Conservation (phyloP, 495 filamentous ascomycete genomes). For the Beverwykella pulmonaria region DNA sequence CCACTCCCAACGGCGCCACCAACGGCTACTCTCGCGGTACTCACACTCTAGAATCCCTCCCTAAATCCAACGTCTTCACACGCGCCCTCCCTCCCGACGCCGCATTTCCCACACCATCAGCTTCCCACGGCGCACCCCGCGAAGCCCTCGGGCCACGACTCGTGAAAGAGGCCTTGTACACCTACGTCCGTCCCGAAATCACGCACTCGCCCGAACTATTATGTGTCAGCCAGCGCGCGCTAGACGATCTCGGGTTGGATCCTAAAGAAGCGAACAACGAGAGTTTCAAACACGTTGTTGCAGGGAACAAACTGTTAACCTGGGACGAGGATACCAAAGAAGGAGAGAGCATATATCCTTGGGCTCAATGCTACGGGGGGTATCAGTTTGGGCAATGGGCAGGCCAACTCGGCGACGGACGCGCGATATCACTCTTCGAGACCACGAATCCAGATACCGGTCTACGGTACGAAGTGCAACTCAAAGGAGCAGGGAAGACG, state of each 20-base stretch:
- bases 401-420: slow-evolving; percentile 91
- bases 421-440: slow-evolving; percentile 93
- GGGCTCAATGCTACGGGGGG: slow-evolving; percentile 97
- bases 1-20: slow-evolving; percentile 36
- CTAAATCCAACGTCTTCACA: slow-evolving; percentile 86
- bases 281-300: slow-evolving; percentile 75
- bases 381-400: slow-evolving; percentile 81
- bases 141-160: slow-evolving; percentile 75
- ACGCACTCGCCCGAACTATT: slow-evolving; percentile 74
- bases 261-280: slow-evolving; percentile 65
- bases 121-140: slow-evolving; percentile 69
- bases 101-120: neutral
- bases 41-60: slow-evolving; percentile 66
- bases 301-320: slow-evolving; percentile 71
- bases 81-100: slow-evolving; percentile 61
- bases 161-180: slow-evolving; percentile 85
- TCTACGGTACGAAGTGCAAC: slow-evolving; percentile 80
- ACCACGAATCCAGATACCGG: slow-evolving; percentile 73
- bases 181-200: slow-evolving; percentile 80
- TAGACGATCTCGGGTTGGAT: slow-evolving; percentile 75
- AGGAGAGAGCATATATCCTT: slow-evolving; percentile 74
- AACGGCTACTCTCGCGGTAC: slow-evolving; percentile 33
- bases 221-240: slow-evolving; percentile 71
- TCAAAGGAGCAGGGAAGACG: slow-evolving; percentile 91
- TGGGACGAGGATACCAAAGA: slow-evolving; percentile 54